A percentile compares a stretch with the other conserved stretches of the same genome.
These are phyloP conservation scores for Dissophora ornata DNA, from an alignment of 192 early-diverging fungal species.

Conservation along the genomic window DNA sequence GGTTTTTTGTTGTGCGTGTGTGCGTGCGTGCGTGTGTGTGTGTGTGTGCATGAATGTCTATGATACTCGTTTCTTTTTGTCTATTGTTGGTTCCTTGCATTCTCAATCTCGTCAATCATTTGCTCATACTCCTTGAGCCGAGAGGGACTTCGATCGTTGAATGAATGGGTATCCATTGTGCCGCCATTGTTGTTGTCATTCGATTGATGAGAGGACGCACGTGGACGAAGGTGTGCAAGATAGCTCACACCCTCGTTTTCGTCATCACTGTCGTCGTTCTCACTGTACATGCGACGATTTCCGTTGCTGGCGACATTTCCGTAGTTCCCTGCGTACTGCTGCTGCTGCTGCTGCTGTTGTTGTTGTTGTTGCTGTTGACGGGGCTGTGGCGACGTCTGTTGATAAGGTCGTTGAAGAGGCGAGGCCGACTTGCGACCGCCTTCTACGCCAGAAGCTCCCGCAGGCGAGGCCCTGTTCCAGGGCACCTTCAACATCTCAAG, in stretches of 20 bases:
- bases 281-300: not conserved
- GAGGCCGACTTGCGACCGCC: slow-evolving; percentile 18
- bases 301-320: not conserved
- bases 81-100: not conserved
- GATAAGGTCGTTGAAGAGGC: slow-evolving; percentile 5
- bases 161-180: slow-evolving; percentile 30
- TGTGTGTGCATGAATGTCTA: too few relatives aligned
- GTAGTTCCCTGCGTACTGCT: slow-evolving; percentile 4
- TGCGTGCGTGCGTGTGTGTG: too few relatives aligned
- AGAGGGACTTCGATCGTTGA: slow-evolving; percentile 41
- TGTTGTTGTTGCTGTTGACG: not conserved
- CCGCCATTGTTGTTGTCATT: slow-evolving; percentile 9
- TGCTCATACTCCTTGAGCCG: slow-evolving; percentile 51
- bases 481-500: slow-evolving; percentile 54
- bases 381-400: slow-evolving; percentile 8
- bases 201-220: not conserved
- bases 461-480: slow-evolving; percentile 29
- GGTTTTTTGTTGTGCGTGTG: too few relatives aligned
- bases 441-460: not conserved
- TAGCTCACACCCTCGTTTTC: slow-evolving; percentile 23
- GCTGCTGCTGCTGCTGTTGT: slow-evolving; percentile 5
- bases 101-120: slow-evolving; percentile 54
- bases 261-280: slow-evolving; percentile 12
- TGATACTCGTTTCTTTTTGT: too few relatives aligned
- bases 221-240: slow-evolving; percentile 24